These are phyloP conservation scores for Cyclotella kingstonii DNA, from an alignment of 108 stramenopile genomes.

Conservation along the genomic window DNA sequence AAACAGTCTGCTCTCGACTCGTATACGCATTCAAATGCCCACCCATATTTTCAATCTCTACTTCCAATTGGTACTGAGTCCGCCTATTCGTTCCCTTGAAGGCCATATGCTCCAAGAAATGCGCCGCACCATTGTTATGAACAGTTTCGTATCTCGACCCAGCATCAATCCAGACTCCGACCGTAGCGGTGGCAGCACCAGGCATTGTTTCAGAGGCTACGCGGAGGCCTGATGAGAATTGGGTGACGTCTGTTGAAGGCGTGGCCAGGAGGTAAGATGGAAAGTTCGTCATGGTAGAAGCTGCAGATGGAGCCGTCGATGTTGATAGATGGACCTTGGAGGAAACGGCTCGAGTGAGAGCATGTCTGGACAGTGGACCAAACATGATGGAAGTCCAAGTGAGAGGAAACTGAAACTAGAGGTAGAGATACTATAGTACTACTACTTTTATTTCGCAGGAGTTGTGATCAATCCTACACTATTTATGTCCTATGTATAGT, in stretches of 20 bases:
- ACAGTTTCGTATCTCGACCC: slow-evolving; percentile 95
- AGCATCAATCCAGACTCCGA: slow-evolving; percentile 90
- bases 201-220: slow-evolving; percentile 87
- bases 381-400: too few species aligned
- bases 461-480: too few species aligned
- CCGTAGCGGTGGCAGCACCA: slow-evolving; percentile 80
- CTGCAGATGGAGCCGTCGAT: slow-evolving; percentile 33
- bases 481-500: too few species aligned
- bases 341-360: too few species aligned
- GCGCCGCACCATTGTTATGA: slow-evolving; percentile 97
- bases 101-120: slow-evolving; percentile 99
- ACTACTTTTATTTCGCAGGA: too few species aligned
- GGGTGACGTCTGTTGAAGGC: slow-evolving; percentile 83
- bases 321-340: not conserved
- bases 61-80: slow-evolving; percentile 93
- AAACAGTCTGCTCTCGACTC: slow-evolving; percentile 97
- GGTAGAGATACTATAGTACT: too few species aligned
- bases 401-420: too few species aligned
- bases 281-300: slow-evolving; percentile 39
- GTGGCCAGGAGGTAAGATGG: slow-evolving; percentile 84
- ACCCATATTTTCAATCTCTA: slow-evolving; percentile 99
- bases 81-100: slow-evolving; percentile 96
- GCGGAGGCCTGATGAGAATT: slow-evolving; percentile 77
- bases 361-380: too few species aligned
- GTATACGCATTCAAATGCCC: slow-evolving; percentile 99